A percentile compares a stretch with the other conserved stretches of the same genome.
phyloP scores from a whole-genome alignment of 805 yeast species.

The Ogataea saltuana region DNA sequence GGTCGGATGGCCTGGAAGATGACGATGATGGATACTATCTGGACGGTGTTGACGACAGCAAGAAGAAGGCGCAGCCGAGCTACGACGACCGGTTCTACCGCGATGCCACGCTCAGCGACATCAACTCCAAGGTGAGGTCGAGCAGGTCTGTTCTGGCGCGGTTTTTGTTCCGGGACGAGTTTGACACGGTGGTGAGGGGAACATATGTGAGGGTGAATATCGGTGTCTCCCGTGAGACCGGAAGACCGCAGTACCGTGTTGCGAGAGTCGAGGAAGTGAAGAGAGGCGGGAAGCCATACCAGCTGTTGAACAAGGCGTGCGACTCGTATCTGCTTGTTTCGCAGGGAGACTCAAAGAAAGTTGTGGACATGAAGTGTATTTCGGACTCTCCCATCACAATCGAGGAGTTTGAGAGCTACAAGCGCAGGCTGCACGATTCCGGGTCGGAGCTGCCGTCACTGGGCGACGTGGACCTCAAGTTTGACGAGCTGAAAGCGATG shows the following conservation, averaged over 20 bases:
- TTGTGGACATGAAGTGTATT: slow-evolving; percentile 74
- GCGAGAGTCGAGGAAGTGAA: slow-evolving; percentile 71
- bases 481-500: slow-evolving; percentile 60
- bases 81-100: slow-evolving; percentile 38
- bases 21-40: slow-evolving; percentile 39
- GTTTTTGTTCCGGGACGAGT: slow-evolving; percentile 80
- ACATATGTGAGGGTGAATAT: slow-evolving; percentile 83
- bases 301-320: slow-evolving; percentile 43
- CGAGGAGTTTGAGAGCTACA: slow-evolving; percentile 74
- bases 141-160: slow-evolving; percentile 77
- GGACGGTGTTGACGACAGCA: slow-evolving; percentile 35
- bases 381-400: slow-evolving; percentile 73
- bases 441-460: slow-evolving; percentile 59
- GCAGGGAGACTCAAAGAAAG: slow-evolving; percentile 76
- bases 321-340: slow-evolving; percentile 66
- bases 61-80: slow-evolving; percentile 47
- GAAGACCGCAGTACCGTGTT: slow-evolving; percentile 73
- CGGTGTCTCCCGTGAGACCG: slow-evolving; percentile 64
- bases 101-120: slow-evolving; percentile 57
- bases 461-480: slow-evolving; percentile 65
- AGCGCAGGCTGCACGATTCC: slow-evolving; percentile 58
- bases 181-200: slow-evolving; percentile 66
- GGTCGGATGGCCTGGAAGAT: slow-evolving; percentile 43
- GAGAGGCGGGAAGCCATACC: slow-evolving; percentile 42
- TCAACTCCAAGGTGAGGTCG: slow-evolving; percentile 64